Conservation (phyloP, 2,329 filamentous ascomycete genomes). For the Periconia sp. region DNA sequence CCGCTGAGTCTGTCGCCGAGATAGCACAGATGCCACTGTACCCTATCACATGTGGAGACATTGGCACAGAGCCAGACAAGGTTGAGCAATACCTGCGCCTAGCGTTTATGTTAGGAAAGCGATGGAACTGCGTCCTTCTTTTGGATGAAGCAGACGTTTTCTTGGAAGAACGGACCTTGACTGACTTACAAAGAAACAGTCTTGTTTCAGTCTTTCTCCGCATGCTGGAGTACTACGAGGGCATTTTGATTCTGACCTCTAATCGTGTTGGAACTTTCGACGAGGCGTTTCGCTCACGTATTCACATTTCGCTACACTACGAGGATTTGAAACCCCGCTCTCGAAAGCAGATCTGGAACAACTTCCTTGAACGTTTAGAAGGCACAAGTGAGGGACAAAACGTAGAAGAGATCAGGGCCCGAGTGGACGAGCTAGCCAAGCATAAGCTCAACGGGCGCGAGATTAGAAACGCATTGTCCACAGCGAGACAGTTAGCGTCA, state of each 20-base stretch:
- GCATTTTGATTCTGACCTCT: slow-evolving; percentile 19
- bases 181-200: slow-evolving; percentile 57
- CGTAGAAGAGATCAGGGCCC: no score
- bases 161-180: slow-evolving; percentile 54
- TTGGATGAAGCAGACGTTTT: slow-evolving; percentile 63
- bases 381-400: no score
- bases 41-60: slow-evolving; percentile 56
- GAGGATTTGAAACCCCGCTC: no score
- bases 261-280: slow-evolving; percentile 31
- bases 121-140: slow-evolving; percentile 59
- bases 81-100: slow-evolving; percentile 56
- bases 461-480: no score
- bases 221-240: slow-evolving; percentile 77
- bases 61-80: slow-evolving; percentile 48
- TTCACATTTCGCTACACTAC: slow-evolving; percentile 4
- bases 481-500: no score
- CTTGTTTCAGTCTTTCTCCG: slow-evolving; percentile 50
- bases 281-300: slow-evolving; percentile 23
- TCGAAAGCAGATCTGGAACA: no score
- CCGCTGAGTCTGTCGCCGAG: slow-evolving; percentile 12
- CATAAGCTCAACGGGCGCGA: no score
- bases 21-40: slow-evolving; percentile 51
- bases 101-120: slow-evolving; percentile 56
- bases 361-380: no score
- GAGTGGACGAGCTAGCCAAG: no score